Base-by-base conservation (phyloP, 192 early-diverging fungal species). In the Coemansia sp. region DNA sequence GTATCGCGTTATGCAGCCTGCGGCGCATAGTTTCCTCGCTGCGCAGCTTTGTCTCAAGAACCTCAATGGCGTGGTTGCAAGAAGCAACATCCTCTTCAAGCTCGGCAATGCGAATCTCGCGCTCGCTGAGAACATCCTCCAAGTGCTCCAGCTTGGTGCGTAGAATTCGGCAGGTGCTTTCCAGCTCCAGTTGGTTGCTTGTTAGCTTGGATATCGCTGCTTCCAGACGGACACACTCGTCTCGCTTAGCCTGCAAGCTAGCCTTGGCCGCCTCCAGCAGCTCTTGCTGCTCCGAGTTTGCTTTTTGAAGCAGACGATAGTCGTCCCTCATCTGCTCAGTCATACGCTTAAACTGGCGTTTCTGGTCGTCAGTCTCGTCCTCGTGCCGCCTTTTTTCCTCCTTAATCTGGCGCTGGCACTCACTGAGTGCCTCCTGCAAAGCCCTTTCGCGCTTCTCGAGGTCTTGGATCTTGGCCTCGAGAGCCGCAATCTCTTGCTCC, bases 1-100 rank as follows among this genome's bases (percentile, higher is more conserved):
- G 91, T 29, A 93, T 87, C 0, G 86, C 87, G 63, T 97, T 98
- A 74, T 97, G 94, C 26, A 98, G 68, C 51, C 79, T 70, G 33
- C 92, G 78, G n/a, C 93, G 83, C 18, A 84, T 68, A 4, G 78
- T 83, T 63, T 98, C 94, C 47, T 90, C 85, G 15, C 81, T 79
- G 48, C 86, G 60, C n/a, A 90, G 66, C 69, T 80, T 81, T 30
- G 50, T 60, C 50, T 90, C 84, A 42, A 90, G 60, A 46, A 74
- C 62, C 17, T 49, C 56, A 21, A 86, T 67, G 8, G 39, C 56
- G 27, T 57, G 63, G 30, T 65, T 61, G 21, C 63, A 57, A 45
- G 56, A 72, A 2, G 53, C 63, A 29, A 82, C 55, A 17, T 67
- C 63, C 23, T 66, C 58, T 21, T 78, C 67, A 30, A 76, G 65